Percentiles rank a stretch among this genome's conserved stretches.
Conservation (phyloP, 148 eudicot species). For the Vaccinium myrtillus region DNA sequence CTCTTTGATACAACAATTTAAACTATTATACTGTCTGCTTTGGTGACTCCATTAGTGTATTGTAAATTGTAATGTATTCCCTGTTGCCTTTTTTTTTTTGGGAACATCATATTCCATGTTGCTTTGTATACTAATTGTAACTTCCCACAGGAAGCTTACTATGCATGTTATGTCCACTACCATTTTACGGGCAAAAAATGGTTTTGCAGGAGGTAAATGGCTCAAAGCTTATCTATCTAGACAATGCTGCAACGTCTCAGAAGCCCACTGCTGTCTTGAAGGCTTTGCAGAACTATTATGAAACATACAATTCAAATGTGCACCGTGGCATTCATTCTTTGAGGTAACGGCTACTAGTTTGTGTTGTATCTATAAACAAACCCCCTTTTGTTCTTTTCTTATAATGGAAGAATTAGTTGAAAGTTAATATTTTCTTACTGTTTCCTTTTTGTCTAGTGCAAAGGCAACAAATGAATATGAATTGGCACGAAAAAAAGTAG, state of each 20-base stretch:
- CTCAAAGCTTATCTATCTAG: slow-evolving; percentile 81
- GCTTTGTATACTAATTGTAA: background rate
- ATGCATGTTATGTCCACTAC: background rate
- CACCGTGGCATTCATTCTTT: slow-evolving; percentile 93
- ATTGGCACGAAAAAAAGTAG: slow-evolving; percentile 84
- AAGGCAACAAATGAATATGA: slow-evolving; percentile 93
- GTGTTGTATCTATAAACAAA: background rate
- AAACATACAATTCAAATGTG: slow-evolving; percentile 84
- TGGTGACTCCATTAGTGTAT: background rate
- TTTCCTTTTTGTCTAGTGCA: slow-evolving; percentile 48
- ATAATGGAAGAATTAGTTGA: background rate
- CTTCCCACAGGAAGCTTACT: background rate
- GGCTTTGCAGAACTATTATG: slow-evolving; percentile 74
- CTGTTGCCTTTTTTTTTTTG: too few relatives aligned
- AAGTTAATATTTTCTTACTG: background rate
- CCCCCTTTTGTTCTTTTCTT: background rate
- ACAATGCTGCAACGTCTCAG: slow-evolving; percentile 97
- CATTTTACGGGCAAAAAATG: background rate
- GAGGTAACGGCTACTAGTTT: slow-evolving; percentile 43
- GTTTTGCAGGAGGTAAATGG: slow-evolving; percentile 77
- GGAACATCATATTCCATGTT: background rate
- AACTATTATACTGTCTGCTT: background rate
- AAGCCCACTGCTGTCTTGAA: slow-evolving; percentile 75
- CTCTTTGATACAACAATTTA: background rate
- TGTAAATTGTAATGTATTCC: background rate